These are phyloP conservation scores for Cucurbita maxima DNA, from an alignment of 306 rosid species.

Conservation along the genomic window DNA sequence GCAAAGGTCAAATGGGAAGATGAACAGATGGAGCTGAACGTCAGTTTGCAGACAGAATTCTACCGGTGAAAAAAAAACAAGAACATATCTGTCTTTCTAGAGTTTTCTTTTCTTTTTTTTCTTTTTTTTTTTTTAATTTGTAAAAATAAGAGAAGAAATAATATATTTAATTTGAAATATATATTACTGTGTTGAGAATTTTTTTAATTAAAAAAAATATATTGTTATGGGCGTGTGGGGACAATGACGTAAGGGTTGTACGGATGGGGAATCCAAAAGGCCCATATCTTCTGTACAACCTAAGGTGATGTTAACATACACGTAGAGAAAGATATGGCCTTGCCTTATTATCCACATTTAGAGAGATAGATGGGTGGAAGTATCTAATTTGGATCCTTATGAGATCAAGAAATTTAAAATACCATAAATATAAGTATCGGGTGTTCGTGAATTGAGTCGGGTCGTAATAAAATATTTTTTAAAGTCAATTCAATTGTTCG, in stretches of 20 bases:
- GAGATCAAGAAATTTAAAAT: neutral
- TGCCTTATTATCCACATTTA: neutral
- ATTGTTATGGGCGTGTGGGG: neutral
- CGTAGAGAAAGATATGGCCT: neutral
- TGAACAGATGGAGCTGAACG: slow-evolving; percentile 13
- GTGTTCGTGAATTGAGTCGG: too few species aligned
- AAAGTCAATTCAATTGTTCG: too few species aligned
- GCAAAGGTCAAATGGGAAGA: slow-evolving; percentile 20
- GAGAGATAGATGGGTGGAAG: neutral
- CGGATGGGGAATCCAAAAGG: neutral
- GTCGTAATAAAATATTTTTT: too few species aligned
- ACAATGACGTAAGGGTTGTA: neutral
- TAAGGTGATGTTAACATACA: slow-evolving; percentile 5
- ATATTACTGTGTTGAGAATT: neutral
- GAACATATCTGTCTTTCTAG: neutral
- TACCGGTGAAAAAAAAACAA: neutral
- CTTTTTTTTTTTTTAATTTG: neutral
- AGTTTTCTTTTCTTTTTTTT: neutral
- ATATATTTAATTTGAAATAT: neutral
- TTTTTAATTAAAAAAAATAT: neutral
- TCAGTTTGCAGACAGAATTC: slow-evolving; percentile 9
- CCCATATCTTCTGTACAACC: neutral
- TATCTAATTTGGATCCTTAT: neutral
- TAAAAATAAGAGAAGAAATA: neutral
- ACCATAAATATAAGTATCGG: neutral